Evolutionary conservation across 2,329 filamentous ascomycete genomes (phyloP), one percentile per base, ranked within the genome.

Genomic region (Elsinoe perseae): DNA sequence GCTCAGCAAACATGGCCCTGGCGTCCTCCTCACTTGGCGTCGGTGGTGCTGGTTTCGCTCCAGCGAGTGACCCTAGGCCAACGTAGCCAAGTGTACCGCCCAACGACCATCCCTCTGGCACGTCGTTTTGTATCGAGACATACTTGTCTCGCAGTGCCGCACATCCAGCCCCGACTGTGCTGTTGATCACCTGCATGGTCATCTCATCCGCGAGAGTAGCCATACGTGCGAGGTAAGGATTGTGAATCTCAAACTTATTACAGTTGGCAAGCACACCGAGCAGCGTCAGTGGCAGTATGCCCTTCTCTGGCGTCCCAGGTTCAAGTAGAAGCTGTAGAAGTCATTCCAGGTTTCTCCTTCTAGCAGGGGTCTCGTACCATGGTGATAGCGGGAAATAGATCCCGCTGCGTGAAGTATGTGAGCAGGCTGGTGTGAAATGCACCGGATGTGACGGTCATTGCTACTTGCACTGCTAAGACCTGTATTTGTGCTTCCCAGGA

Each of bases 201-300:
- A 79, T 76, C 66, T 97, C 91, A 67, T 98, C 95, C 65, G 96
- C 89, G 70, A 97, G 97, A 69, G 97, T 91, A 64, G 92, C 90
- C 14, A 98, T 79, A 25, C 92, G 87, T 60, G 95, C 76, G 64
- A 93, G 86, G 65, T 98, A 98, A 0, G 92, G 92, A 64, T 98
- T 98, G 68, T 95, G 91, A 57, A 95, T 92, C 71, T 98, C 93
- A 66, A 98, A 98, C 70, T 97, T 98, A 79, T 98, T 97, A 79
- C 97, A 97, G 73, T 97, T 98, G 61, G 89, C 87, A 54, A 98
- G 76, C 3, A 97, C 78, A 10, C 92, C 92, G 18, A 96, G 78
- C 8, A 97, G 80, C 12, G 86, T 82, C 62, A 96, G 90, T 0
- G 92, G 86, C 58, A 87, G 81, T 42, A 55, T 80, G 57, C 81